Evolutionary conservation across 2,329 filamentous ascomycete species (phyloP).

Genomic region (Cadophora gregata): DNA sequence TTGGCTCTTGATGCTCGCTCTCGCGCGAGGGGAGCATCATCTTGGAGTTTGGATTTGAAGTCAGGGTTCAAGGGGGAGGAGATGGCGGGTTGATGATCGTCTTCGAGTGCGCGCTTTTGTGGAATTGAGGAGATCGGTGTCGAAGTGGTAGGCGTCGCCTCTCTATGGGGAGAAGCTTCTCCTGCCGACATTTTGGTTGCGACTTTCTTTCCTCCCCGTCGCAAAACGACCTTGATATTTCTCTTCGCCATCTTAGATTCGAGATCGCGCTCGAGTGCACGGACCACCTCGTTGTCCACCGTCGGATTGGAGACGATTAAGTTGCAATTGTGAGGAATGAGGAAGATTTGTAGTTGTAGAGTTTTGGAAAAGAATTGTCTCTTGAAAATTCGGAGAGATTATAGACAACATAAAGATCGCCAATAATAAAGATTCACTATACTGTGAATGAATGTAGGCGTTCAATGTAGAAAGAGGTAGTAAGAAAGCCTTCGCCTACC

Average conservation of each 20-base stretch:
- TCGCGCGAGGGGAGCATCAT: slow-evolving; percentile 40
- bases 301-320: neutral
- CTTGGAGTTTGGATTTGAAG: slow-evolving; percentile 52
- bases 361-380: neutral
- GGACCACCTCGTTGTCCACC: neutral
- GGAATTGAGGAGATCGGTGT: slow-evolving; percentile 54
- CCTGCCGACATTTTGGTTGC: slow-evolving; percentile 25
- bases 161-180: slow-evolving; percentile 38
- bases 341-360: neutral
- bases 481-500: neutral
- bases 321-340: neutral
- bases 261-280: neutral
- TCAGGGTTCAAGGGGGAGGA: slow-evolving; percentile 79
- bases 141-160: slow-evolving; percentile 49
- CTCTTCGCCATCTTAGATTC: neutral
- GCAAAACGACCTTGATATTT: slow-evolving; percentile 15
- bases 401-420: neutral
- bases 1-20: slow-evolving; percentile 56
- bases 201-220: neutral
- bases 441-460: neutral
- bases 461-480: neutral
- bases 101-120: slow-evolving; percentile 70
- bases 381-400: neutral
- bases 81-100: slow-evolving; percentile 72
- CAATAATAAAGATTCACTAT: neutral